These are phyloP conservation scores for Ophiostoma montium DNA, from an alignment of 2,329 filamentous ascomycete genomes.

Conservation along the genomic window DNA sequence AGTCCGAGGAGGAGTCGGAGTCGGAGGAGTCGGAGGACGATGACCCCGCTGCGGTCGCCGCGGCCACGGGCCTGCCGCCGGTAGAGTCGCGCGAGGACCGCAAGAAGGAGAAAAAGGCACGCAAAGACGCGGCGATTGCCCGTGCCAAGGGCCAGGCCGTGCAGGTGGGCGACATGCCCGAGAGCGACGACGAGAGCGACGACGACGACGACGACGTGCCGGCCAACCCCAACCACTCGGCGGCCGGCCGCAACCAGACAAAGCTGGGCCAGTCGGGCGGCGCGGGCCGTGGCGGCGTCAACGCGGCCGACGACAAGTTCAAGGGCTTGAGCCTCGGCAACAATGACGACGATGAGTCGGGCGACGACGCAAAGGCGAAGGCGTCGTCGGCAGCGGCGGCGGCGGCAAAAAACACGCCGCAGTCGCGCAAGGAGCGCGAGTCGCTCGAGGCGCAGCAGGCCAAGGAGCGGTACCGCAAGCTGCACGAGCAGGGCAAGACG, in stretches of 20 bases:
- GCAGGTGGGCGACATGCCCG: constrained; percentile 74
- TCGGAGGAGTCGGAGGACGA: constrained; percentile 37
- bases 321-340: constrained; percentile 34
- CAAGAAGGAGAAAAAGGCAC: constrained; percentile 82
- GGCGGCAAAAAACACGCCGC: constrained; percentile 13
- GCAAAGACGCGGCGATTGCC: constrained; percentile 36
- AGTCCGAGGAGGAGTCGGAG: constrained; percentile 35
- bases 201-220: constrained; percentile 45
- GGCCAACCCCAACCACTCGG: constrained; percentile 84
- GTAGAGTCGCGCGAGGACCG: constrained; percentile 65
- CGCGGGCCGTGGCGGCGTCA: constrained; percentile 25
- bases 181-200: constrained; percentile 45
- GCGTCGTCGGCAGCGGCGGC: neutral
- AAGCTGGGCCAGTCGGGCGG: constrained; percentile 22
- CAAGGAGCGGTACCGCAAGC: constrained; percentile 78
- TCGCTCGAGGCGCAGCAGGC: constrained; percentile 76
- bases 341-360: neutral
- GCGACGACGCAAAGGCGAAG: neutral
- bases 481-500: constrained; percentile 91
- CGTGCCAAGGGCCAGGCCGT: constrained; percentile 56
- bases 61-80: constrained; percentile 12
- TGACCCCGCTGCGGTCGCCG: constrained; percentile 25
- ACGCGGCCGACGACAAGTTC: constrained; percentile 24
- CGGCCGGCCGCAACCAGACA: constrained; percentile 50
- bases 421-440: constrained; percentile 46